Evolutionary conservation across 2,329 filamentous ascomycete genomes (phyloP), one percentile per base, ranked within the genome.

Genomic region (Aureobasidium vineae): DNA sequence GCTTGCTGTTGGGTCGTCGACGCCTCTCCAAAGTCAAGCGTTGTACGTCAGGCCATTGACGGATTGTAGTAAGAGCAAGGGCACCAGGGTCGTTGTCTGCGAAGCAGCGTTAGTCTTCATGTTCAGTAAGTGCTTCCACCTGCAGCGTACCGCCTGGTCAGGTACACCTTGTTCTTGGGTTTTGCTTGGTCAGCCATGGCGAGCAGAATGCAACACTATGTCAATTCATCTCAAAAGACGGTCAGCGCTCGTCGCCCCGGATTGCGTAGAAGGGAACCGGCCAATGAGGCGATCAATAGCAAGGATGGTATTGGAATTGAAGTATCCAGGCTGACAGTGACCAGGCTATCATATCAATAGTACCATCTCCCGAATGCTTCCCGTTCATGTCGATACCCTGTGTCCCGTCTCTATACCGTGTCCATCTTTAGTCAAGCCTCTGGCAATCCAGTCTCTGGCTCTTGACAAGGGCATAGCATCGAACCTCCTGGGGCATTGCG

Each of bases 51-150:
- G 40, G 41, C 5, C 28, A 36, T 50, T 63, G 31, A 6, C 13
- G 7, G 11, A 11, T 2, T 28, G 15, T 10, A 50, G 59, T 3
- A 50, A 50, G 15, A 40, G 45, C 13, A 40, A 26, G 28, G 31
- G n/a, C 11, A 23, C 8, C 19, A 40, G 59, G 13, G 43, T 16
- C n/a, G 5, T 10, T 40, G 40, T 38, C 19, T 40, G 43, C 15
- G 1, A 50, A 40, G 31, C 43, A 50, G 43, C 19, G 16, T 33
- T 63, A 50, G 59, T 28, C 33, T 50, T 15, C 15, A 50, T 50
- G 40, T 63, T 28, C 33, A 26, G 59, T 63, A 49, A 63, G 59
- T 63, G 59, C 45, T 63, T 50, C n/a, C n/a, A 7, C 40, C 28
- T 40, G 19, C 36, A 26, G 6, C 11, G 36, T 41, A 36, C n/a